Percentiles rank a stretch among this genome's conserved stretches.
These are phyloP conservation scores for Talaromyces adpressus DNA, from an alignment of 495 filamentous ascomycete genomes.

Conservation along the genomic window DNA sequence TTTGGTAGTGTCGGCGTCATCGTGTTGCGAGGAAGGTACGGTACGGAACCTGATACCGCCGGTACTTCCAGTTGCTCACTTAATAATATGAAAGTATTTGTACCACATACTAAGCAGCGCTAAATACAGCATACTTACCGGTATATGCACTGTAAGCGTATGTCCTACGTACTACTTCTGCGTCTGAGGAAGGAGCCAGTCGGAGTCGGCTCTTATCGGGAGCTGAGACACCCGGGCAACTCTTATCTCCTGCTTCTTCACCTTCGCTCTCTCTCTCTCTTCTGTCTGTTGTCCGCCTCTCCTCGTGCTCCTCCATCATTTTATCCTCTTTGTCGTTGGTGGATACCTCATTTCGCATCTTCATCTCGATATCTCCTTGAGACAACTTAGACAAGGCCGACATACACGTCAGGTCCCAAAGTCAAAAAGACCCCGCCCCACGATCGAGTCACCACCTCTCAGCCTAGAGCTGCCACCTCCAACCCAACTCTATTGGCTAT, in stretches of 20 bases:
- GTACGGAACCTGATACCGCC: neutral
- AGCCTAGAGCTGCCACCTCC: neutral
- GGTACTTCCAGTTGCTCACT: neutral
- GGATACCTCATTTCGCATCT: neutral
- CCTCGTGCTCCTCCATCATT: neutral
- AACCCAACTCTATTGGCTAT: neutral
- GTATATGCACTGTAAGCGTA: neutral
- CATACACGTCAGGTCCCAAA: neutral
- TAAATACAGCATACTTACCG: neutral
- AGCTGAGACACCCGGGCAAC: neutral
- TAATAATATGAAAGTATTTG: neutral
- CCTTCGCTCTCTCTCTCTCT: constrained; percentile 12
- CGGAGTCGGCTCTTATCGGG: neutral
- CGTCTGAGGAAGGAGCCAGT: neutral
- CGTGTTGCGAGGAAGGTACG: neutral
- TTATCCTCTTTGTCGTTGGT: neutral
- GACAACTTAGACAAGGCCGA: neutral
- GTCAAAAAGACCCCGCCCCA: neutral
- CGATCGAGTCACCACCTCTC: neutral
- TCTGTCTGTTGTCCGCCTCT: constrained; percentile 24
- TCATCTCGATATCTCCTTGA: neutral
- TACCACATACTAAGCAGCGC: neutral
- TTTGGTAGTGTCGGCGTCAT: neutral
- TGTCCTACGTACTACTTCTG: neutral
- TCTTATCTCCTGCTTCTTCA: constrained; percentile 10